Evolutionary conservation across 163 green algal species (phyloP).

Genomic region (Scenedesmus sp.): DNA sequence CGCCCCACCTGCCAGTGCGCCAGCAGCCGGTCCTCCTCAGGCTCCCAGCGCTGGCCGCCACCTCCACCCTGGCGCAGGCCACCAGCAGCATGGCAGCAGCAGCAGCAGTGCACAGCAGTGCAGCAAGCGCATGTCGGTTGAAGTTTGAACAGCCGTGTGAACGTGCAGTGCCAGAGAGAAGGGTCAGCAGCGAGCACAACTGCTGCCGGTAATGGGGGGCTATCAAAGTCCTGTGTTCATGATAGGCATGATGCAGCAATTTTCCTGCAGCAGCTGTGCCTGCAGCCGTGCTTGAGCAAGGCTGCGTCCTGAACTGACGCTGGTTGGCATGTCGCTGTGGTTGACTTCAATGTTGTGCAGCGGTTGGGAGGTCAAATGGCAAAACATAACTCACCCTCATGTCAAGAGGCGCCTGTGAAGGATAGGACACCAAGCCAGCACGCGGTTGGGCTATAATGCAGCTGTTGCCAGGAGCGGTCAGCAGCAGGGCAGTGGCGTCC

Average conservation of each 20-base stretch:
- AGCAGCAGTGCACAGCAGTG: background rate
- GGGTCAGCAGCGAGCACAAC: too few species aligned
- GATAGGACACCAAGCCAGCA: background rate
- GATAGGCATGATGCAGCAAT: background rate
- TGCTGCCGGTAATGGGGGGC: background rate
- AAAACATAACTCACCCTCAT: background rate
- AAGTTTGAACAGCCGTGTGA: too few species aligned
- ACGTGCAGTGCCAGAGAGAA: too few species aligned
- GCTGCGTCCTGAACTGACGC: background rate
- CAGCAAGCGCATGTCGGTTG: background rate
- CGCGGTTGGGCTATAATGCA: background rate
- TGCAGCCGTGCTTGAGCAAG: background rate
- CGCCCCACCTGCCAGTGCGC: constrained; percentile 66
- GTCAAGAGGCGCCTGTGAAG: too few species aligned
- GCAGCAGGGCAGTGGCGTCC: background rate
- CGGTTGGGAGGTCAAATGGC: too few species aligned
- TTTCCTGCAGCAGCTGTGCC: too few species aligned
- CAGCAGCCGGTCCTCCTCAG: constrained; percentile 76
- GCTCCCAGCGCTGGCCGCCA: constrained; percentile 61
- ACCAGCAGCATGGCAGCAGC: background rate
- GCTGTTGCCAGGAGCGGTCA: background rate
- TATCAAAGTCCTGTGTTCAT: background rate
- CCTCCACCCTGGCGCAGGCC: background rate
- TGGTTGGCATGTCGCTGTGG: background rate
- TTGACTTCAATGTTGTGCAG: background rate